phyloP scores from a whole-genome alignment of 805 yeast genomes.

The Cyberlindnera samutprakarnensis region DNA sequence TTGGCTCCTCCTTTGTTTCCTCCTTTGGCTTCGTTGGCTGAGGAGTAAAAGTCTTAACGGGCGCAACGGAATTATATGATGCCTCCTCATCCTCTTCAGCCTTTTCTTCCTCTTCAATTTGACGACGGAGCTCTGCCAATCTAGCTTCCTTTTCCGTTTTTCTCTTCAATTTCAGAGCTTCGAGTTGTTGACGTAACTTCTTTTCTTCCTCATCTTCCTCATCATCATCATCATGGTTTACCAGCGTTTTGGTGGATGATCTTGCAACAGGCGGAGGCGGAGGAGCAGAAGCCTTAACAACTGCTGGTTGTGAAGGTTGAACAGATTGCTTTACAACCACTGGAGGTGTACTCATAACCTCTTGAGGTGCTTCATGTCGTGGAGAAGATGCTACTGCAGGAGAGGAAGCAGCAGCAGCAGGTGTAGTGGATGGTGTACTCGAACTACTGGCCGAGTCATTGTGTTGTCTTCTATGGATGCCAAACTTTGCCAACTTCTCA shows the following conservation, averaged over 20 bases:
- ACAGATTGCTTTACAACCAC: not conserved
- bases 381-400: slow-evolving; percentile 3
- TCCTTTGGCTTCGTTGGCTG: slow-evolving; percentile 11
- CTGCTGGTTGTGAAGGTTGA: slow-evolving; percentile 2
- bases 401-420: slow-evolving; percentile 3
- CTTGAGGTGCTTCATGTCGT: slow-evolving; percentile 2
- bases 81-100: slow-evolving; percentile 32
- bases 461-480: slow-evolving; percentile 34
- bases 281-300: slow-evolving; percentile 5
- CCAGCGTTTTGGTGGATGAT: slow-evolving; percentile 3
- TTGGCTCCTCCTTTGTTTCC: slow-evolving; percentile 1
- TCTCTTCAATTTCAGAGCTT: slow-evolving; percentile 40
- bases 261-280: slow-evolving; percentile 13
- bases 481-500: slow-evolving; percentile 75
- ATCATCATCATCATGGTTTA: slow-evolving; percentile 23
- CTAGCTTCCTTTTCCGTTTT: slow-evolving; percentile 54
- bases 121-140: slow-evolving; percentile 48
- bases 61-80: slow-evolving; percentile 5
- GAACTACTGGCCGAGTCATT: slow-evolving; percentile 1
- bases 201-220: slow-evolving; percentile 45
- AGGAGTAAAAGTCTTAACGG: slow-evolving; percentile 17
- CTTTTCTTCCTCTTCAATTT: slow-evolving; percentile 45
- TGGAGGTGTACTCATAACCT: not conserved
- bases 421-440: not conserved
- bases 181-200: slow-evolving; percentile 32